These are phyloP conservation scores for Capsicum chinense DNA, from an alignment of 257 asterid genomes.

Conservation along the genomic window DNA sequence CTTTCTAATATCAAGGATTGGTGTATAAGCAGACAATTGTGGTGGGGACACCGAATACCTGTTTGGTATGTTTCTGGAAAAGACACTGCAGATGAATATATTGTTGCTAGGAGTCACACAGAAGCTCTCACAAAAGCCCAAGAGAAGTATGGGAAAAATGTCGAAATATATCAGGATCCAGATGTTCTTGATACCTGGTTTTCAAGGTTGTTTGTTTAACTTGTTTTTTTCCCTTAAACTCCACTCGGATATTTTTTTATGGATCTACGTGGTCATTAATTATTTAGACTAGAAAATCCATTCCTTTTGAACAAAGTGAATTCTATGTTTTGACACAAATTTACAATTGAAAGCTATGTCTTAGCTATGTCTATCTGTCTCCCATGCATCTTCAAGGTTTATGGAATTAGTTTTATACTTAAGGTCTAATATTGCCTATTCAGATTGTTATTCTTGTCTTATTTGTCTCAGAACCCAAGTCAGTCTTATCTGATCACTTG, in stretches of 20 bases:
- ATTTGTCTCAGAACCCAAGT: not conserved
- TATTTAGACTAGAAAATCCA: conserved; percentile 4
- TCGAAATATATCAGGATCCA: conserved; percentile 91
- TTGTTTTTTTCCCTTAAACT: conserved; percentile 27
- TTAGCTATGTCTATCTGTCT: not conserved
- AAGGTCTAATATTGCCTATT: not conserved
- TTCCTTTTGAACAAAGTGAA: not conserved
- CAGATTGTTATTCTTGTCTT: conserved; percentile 21
- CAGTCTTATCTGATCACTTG: not conserved
- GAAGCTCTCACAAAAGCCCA: conserved; percentile 88
- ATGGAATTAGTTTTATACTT: not conserved
- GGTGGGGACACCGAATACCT: conserved; percentile 99
- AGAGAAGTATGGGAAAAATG: conserved; percentile 72
- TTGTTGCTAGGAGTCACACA: conserved; percentile 83
- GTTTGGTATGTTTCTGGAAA: conserved; percentile 95
- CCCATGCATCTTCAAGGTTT: conserved; percentile 6
- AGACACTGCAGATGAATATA: conserved; percentile 81
- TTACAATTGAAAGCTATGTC: not conserved
- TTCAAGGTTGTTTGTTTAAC: conserved; percentile 67
- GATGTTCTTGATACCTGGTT: conserved; percentile 99
- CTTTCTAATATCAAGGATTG: conserved; percentile 96
- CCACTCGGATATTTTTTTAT: not conserved
- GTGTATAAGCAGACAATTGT: conserved; percentile 98
- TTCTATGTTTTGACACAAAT: conserved; percentile 6
- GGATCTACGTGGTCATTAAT: not conserved